phyloP scores from a whole-genome alignment of 306 rosid species.

The Luffa aegyptiaca region DNA sequence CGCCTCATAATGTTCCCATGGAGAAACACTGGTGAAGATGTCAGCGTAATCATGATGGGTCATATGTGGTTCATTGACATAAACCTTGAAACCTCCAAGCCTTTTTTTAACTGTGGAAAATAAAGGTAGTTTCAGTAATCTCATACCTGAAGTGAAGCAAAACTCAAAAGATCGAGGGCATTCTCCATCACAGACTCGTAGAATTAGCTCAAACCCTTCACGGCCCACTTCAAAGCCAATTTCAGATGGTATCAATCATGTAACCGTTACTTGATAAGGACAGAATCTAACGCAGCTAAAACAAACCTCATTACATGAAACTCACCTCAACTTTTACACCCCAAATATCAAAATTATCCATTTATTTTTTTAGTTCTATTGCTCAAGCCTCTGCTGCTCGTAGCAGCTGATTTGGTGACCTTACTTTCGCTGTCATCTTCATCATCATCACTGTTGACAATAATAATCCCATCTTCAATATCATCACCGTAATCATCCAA shows the following conservation, averaged over 20 bases:
- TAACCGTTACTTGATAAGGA: neutral
- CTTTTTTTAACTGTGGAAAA: neutral
- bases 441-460: constrained; percentile 15
- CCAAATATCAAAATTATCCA: neutral
- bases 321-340: neutral
- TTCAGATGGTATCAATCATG: neutral
- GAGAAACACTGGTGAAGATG: neutral
- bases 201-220: neutral
- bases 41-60: neutral
- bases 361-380: constrained; percentile 18
- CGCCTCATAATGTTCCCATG: neutral
- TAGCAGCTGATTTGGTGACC: constrained; percentile 7
- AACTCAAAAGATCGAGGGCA: neutral
- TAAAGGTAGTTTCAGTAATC: neutral
- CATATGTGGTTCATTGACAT: neutral
- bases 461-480: constrained; percentile 19
- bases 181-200: neutral
- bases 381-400: constrained; percentile 4
- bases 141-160: neutral
- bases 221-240: neutral
- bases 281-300: neutral
- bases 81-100: neutral
- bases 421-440: constrained; percentile 13
- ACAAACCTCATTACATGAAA: constrained; percentile 1
- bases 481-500: constrained; percentile 22